Percentiles rank a stretch among this genome's conserved stretches.
Conservation (phyloP, 352 stramenopile genomes). For the Pythium pyrilobum region DNA sequence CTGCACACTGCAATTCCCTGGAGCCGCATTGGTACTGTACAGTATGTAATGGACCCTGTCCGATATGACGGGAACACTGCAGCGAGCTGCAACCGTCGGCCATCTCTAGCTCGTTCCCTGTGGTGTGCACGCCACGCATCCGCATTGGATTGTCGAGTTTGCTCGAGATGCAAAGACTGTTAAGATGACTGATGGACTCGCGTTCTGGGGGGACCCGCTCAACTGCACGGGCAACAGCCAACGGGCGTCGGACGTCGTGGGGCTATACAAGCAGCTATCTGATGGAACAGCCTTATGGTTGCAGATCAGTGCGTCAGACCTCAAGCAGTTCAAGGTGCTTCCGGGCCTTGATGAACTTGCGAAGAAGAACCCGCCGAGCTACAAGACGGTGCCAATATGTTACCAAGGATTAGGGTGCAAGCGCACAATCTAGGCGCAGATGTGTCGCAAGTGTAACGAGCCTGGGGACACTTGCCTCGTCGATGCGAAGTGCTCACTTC, state of each 20-base stretch:
- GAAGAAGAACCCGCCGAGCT: conserved; percentile 60
- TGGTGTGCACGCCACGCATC: too few relatives aligned
- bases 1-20: too few relatives aligned
- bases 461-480: conserved; percentile 31
- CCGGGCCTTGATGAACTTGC: conserved; percentile 42
- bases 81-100: too few relatives aligned
- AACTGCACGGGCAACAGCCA: conserved; percentile 46
- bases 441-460: conserved; percentile 48
- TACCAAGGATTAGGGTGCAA: conserved; percentile 51
- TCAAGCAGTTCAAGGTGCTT: conserved; percentile 40
- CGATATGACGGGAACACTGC: too few relatives aligned
- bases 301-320: conserved; percentile 31
- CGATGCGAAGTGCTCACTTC: conserved; percentile 50
- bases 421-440: conserved; percentile 61
- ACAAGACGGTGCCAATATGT: conserved; percentile 51
- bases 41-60: too few relatives aligned
- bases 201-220: conserved; percentile 64
- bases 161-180: conserved; percentile 25
- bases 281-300: conserved; percentile 24
- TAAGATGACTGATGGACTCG: conserved; percentile 34
- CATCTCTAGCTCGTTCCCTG: too few relatives aligned
- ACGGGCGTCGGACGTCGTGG: conserved; percentile 42
- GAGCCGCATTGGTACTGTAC: too few relatives aligned
- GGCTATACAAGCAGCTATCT: conserved; percentile 42
- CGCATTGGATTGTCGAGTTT: too few relatives aligned